Evolutionary conservation across 2,329 filamentous ascomycete genomes (phyloP).

Genomic region (Aspergillus uvarum): DNA sequence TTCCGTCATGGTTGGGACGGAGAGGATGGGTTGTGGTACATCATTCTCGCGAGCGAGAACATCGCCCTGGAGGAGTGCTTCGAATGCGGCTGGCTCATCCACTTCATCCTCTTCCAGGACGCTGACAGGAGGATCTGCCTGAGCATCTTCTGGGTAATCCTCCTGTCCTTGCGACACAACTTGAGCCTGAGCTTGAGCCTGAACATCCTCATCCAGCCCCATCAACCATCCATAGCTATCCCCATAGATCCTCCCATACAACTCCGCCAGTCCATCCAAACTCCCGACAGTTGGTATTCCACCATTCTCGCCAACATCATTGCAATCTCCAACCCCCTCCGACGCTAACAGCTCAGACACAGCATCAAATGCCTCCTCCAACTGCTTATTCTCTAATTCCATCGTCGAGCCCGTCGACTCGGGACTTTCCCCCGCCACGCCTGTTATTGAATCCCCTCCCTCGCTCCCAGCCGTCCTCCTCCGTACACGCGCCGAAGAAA

Average conservation of each 20-base stretch:
- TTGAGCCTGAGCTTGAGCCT: neutral
- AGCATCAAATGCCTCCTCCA: neutral
- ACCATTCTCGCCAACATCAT: neutral
- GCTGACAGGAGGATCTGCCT: too few relatives aligned
- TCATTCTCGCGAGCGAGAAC: neutral
- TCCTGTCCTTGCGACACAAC: too few relatives aligned
- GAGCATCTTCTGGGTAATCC: too few relatives aligned
- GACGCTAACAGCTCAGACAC: neutral
- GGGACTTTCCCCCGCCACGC: neutral
- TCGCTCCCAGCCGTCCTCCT: neutral
- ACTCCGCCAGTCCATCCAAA: neutral
- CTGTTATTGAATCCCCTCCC: neutral
- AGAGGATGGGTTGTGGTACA: neutral
- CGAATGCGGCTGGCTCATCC: neutral
- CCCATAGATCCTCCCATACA: neutral
- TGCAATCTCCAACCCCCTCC: neutral
- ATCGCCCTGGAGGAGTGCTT: neutral
- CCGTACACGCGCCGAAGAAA: neutral
- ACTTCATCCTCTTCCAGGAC: neutral
- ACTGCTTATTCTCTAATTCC: neutral
- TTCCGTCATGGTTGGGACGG: neutral
- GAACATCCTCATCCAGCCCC: neutral
- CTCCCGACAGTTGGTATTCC: neutral
- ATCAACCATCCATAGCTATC: neutral
- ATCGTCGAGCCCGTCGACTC: neutral